These are phyloP conservation scores for Monosporascus sp. DNA, from an alignment of 2,329 filamentous ascomycete species.

Conservation along the genomic window DNA sequence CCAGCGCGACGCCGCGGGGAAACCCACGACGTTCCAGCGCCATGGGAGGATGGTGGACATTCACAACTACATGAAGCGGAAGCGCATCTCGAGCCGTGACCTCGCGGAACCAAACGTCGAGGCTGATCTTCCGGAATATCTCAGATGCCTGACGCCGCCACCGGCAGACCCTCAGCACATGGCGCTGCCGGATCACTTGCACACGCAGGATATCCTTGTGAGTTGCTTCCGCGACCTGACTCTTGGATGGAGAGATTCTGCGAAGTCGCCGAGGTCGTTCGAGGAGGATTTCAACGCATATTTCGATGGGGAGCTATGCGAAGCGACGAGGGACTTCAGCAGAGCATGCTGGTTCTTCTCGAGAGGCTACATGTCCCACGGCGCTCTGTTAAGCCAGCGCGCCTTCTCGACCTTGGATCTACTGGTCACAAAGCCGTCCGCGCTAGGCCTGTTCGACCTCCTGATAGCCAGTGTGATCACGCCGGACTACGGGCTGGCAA, in stretches of 20 bases:
- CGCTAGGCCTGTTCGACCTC: slow-evolving; percentile 13
- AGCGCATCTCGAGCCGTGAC: slow-evolving; percentile 11
- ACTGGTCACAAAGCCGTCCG: slow-evolving; percentile 11
- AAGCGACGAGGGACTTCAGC: slow-evolving; percentile 16
- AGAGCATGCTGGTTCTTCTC: slow-evolving; percentile 16
- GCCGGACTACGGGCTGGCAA: slow-evolving; percentile 10
- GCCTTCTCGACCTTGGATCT: slow-evolving; percentile 13
- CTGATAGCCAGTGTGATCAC: slow-evolving; percentile 14
- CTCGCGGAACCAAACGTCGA: slow-evolving; percentile 4
- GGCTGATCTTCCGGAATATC: slow-evolving; percentile 10
- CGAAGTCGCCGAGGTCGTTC: slow-evolving; percentile 6
- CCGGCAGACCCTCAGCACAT: slow-evolving; percentile 11
- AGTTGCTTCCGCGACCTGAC: slow-evolving; percentile 13
- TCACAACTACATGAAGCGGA: slow-evolving; percentile 16
- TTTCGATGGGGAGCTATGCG: slow-evolving; percentile 12
- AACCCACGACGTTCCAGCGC: slow-evolving; percentile 15
- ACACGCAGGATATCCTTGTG: slow-evolving; percentile 15
- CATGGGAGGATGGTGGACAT: slow-evolving; percentile 19
- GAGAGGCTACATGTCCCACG: slow-evolving; percentile 8
- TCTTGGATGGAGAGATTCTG: slow-evolving; percentile 9
- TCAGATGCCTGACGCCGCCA: slow-evolving; percentile 14
- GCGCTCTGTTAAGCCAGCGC: slow-evolving; percentile 11
- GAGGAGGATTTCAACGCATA: slow-evolving; percentile 11
- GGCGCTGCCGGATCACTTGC: slow-evolving; percentile 12
- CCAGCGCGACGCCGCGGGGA: slow-evolving; percentile 16